Evolutionary conservation across 2,329 filamentous ascomycete genomes (phyloP), one percentile per base, ranked within the genome.

Genomic region (Trichoderma asperellum): DNA sequence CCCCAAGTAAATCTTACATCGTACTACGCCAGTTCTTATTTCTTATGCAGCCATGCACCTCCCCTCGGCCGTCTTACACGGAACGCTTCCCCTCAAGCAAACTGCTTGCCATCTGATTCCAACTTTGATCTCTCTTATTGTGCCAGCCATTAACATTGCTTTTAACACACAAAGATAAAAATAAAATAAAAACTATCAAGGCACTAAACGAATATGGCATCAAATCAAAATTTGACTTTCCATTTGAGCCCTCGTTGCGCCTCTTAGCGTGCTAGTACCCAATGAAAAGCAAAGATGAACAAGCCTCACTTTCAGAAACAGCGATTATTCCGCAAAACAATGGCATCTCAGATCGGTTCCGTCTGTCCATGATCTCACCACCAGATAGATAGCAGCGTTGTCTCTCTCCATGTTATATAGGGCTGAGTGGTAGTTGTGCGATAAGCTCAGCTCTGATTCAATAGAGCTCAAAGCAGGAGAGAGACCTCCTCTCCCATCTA

Each of bases 111-210:
- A 2, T 4, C 43, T 1, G n/a, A 21, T 49, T 21, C 43, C 11
- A 12, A 49, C 21, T 49, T n/a, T 5, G 4, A 49, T 21, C 43
- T 12, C 18, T 49, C 8, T 21, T 2, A 21, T 12, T 21, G 6
- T 11, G 1, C n/a, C 11, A 49, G n/a, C 10, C 21, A 1, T 21
- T 2, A 49, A 11, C 21, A 12, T 2, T 10, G 0, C 0, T 5
- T 5, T 1, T 5, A n/a, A 11, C 4, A 12, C 7, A 12, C 3
- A 5, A 21, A 32, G 11, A 49, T 21, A 21, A 18, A 49, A 21
- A 11, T 21, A 2, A 24, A 11, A 2, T 12, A 2, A 5, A 24
- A 49, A 21, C 7, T 5, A 40, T 40, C 37, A 40, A 49, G n/a
- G 8, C 47, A 49, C 47, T 49, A 49, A 18, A 49, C 11, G n/a